Evolutionary conservation across 441 rosid species (phyloP).

Genomic region (Pelargonium australe): DNA sequence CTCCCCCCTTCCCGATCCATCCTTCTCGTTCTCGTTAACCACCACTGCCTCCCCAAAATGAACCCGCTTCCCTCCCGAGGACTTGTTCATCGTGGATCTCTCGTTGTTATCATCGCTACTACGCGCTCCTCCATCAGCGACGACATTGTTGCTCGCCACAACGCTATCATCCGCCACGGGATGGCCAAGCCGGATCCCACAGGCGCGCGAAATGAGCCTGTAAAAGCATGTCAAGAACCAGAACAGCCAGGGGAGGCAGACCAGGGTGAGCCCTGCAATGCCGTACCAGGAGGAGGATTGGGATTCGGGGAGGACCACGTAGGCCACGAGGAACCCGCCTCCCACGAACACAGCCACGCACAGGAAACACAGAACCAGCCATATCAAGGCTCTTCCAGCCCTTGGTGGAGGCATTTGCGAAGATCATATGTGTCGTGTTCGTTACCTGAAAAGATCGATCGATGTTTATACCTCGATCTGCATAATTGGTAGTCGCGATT

Average conservation of each 20-base stretch:
- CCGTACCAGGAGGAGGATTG: constrained; percentile 39
- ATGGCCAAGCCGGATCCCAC: constrained; percentile 52
- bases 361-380: constrained; percentile 38
- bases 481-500: too few relatives aligned
- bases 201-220: constrained; percentile 48
- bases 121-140: too few relatives aligned
- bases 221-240: constrained; percentile 56
- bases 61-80: too few relatives aligned
- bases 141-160: too few relatives aligned
- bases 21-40: too few relatives aligned
- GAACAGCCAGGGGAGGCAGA: constrained; percentile 77
- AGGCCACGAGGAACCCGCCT: constrained; percentile 40
- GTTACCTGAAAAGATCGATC: too few relatives aligned
- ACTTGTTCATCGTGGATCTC: too few relatives aligned
- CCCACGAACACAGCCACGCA: constrained; percentile 34
- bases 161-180: too few relatives aligned
- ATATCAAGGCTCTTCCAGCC: constrained; percentile 40
- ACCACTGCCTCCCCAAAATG: too few relatives aligned
- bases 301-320: constrained; percentile 40
- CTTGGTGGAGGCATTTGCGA: constrained; percentile 50
- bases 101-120: too few relatives aligned
- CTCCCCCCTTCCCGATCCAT: too few relatives aligned
- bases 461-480: too few relatives aligned
- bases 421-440: neutral
- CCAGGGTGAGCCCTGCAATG: constrained; percentile 48